Evolutionary conservation across 2,329 filamentous ascomycete genomes (phyloP).

Genomic region (Paramyrothecium sp.): DNA sequence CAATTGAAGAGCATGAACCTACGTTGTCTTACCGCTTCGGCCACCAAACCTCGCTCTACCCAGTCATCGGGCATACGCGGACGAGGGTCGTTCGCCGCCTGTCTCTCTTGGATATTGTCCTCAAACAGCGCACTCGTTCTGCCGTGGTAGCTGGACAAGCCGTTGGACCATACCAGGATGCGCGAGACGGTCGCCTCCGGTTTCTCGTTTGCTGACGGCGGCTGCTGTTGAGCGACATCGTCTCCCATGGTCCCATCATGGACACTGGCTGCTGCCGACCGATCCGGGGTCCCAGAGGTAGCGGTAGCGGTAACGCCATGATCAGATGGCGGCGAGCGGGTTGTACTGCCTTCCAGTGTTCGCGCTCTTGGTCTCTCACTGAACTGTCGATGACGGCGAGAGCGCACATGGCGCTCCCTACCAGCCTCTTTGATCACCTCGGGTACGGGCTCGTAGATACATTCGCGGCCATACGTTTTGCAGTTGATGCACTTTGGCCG

Average conservation of each 20-base stretch:
- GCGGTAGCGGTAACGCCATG: background rate
- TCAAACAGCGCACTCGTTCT: constrained; percentile 49
- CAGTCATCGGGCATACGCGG: constrained; percentile 33
- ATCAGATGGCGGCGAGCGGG: background rate
- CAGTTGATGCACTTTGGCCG: constrained; percentile 45
- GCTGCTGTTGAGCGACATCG: background rate
- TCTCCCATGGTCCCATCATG: background rate
- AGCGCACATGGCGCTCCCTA: constrained; percentile 7
- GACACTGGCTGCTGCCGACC: background rate
- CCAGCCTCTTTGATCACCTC: constrained; percentile 19
- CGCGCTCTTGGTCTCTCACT: background rate
- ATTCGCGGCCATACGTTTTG: constrained; percentile 40
- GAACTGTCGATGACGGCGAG: background rate
- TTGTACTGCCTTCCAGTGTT: background rate
- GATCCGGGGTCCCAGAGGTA: background rate
- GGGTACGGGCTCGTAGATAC: constrained; percentile 35
- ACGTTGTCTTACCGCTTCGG: constrained; percentile 45
- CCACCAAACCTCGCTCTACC: constrained; percentile 43
- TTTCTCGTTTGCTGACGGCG: background rate
- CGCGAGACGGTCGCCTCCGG: constrained; percentile 25
- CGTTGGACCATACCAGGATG: constrained; percentile 37
- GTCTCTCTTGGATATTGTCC: constrained; percentile 24
- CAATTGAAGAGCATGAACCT: constrained; percentile 1
- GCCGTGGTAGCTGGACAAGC: constrained; percentile 45
- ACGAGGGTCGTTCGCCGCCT: constrained; percentile 7